phyloP scores from a whole-genome alignment of 2,329 filamentous ascomycete species.

The Neofusicoccum cordaticola region DNA sequence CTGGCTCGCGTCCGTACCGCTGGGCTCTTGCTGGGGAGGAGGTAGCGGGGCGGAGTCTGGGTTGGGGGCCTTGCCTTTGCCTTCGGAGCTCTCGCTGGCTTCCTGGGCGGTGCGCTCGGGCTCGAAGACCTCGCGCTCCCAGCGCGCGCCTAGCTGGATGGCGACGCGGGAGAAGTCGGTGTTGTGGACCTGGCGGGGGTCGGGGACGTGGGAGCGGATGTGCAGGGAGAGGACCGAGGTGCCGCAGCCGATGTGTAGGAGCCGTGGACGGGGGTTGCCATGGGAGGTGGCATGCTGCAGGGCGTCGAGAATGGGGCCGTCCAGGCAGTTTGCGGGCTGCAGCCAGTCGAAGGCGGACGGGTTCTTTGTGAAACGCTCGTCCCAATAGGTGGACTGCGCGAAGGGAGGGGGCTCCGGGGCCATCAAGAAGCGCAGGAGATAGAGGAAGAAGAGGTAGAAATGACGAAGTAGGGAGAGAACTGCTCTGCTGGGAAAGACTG shows the following conservation, averaged over 20 bases:
- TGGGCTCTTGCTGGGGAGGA: no score
- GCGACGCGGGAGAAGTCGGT: slow-evolving; percentile 38
- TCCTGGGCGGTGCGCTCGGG: neutral
- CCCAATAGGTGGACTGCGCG: slow-evolving; percentile 36
- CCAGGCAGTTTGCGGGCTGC: slow-evolving; percentile 29
- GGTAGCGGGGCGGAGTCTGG: neutral
- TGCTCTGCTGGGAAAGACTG: slow-evolving; percentile 2
- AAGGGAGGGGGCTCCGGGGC: slow-evolving; percentile 30
- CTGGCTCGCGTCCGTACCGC: no score
- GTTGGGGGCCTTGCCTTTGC: neutral
- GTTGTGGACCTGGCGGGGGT: slow-evolving; percentile 35
- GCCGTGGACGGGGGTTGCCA: slow-evolving; percentile 19
- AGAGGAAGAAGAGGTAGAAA: neutral
- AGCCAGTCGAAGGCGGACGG: slow-evolving; percentile 40
- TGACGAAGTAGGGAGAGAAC: neutral
- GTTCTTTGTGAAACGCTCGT: slow-evolving; percentile 34
- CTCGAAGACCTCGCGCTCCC: slow-evolving; percentile 29
- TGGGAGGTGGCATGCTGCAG: slow-evolving; percentile 18
- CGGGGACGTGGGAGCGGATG: slow-evolving; percentile 30
- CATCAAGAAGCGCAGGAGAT: slow-evolving; percentile 20
- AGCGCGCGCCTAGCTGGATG: slow-evolving; percentile 30
- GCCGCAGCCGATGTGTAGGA: slow-evolving; percentile 41
- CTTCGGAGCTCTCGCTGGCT: neutral
- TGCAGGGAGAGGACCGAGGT: slow-evolving; percentile 38
- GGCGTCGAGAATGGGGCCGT: slow-evolving; percentile 28